Base-by-base conservation (phyloP, 208 protist genomes). In the Polymyxa betae region DNA sequence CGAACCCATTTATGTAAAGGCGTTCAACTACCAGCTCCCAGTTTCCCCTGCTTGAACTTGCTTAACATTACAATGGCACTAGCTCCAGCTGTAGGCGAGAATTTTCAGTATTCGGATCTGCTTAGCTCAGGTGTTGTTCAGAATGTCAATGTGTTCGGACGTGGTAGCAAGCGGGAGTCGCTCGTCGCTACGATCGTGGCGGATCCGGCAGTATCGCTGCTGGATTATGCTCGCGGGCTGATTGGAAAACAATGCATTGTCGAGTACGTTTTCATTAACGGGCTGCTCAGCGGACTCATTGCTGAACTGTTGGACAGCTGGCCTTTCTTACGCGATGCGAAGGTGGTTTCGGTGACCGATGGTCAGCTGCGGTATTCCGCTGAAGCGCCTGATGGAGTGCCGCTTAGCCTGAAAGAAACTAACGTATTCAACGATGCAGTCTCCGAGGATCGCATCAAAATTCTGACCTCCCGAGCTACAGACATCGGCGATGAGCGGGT, bases 131-230 rank as follows among this genome's bases (percentile, higher is more conserved):
- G 5, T 82, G n/a, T 35, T 82, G 10, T 43, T 82, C 35, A 82
- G 72, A n/a, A n/a, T 43, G 72, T 82, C n/a, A 82, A 82, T 82
- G 72, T 82, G 5, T 82, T 82, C n/a, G 72, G 72, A 20, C 72
- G 72, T 5, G 72, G 35, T 38, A 82, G 72, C 72, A 82, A 82
- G 35, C 72, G 72, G 16, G 72, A 82, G 12, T 82, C 72, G 16
- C 40, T 82, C 12, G 72, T 82, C 35, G 5, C 72, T n/a, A 82
- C 72, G 5, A 82, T 82, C 40, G n/a, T 82, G 5, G 35, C 5
- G 12, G 72, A 82, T 43, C 72, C 72, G 5, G 40, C 72, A 12
- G 35, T 43, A 43, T 43, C 72, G n/a, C 16, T 20, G 5, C 72
- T 82, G n/a, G 35, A 43, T n/a, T 16, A 35, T 5, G 72, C 35